Evolutionary conservation across 768 basidiomycete genomes (phyloP).

Genomic region (Paxillus involutus): DNA sequence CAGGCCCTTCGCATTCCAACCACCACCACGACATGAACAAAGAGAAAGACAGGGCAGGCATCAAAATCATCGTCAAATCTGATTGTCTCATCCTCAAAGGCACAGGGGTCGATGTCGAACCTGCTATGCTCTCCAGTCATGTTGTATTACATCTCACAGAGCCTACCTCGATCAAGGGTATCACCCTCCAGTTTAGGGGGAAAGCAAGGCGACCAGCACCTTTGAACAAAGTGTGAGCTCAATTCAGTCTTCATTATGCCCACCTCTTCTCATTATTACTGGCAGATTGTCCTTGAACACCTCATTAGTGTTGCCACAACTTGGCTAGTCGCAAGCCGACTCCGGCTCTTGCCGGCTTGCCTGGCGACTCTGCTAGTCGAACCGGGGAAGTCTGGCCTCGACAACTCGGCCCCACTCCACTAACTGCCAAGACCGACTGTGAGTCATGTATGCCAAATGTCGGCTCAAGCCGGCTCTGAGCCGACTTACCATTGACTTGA

Average conservation of each 20-base stretch:
- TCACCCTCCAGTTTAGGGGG: constrained; percentile 81
- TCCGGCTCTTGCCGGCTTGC: too few species aligned
- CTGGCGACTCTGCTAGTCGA: too few species aligned
- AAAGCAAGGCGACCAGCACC: constrained; percentile 71
- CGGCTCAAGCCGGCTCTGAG: too few species aligned
- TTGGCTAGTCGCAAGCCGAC: too few species aligned
- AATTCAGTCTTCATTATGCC: constrained; percentile 3
- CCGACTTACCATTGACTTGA: too few species aligned
- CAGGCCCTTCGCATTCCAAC: constrained; percentile 16
- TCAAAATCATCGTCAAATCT: constrained; percentile 77
- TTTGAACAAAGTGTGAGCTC: constrained; percentile 56
- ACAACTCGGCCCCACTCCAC: too few species aligned
- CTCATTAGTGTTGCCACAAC: background rate
- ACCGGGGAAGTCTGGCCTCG: too few species aligned
- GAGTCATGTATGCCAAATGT: too few species aligned
- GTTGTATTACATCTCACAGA: constrained; percentile 80
- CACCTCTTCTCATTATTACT: background rate
- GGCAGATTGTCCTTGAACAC: constrained; percentile 19
- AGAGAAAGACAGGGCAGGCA: constrained; percentile 48
- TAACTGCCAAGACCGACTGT: too few species aligned
- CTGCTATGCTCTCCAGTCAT: constrained; percentile 76
- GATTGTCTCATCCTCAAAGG: constrained; percentile 74
- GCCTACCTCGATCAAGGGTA: constrained; percentile 80
- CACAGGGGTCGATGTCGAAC: constrained; percentile 80
- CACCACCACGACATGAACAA: constrained; percentile 40